Conservation (phyloP, 2,329 filamentous ascomycete genomes). For the Neocatenulostroma microsporum region DNA sequence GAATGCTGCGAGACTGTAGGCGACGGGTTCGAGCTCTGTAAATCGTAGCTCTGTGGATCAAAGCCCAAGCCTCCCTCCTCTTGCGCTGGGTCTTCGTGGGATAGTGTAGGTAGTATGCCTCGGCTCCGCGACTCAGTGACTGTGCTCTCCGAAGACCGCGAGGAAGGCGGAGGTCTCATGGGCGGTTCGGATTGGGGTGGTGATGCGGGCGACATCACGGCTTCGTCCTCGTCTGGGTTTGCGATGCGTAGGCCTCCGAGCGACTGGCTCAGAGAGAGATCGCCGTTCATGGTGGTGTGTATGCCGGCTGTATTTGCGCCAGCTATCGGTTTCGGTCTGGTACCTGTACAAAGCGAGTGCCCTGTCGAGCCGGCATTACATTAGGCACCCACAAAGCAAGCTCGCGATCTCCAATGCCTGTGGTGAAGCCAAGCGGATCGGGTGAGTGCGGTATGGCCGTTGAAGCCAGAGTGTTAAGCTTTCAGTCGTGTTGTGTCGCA, state of each 20-base stretch:
- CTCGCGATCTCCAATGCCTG: background rate
- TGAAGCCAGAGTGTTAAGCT: background rate
- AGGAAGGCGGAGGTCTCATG: constrained; percentile 21
- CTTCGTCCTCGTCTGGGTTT: constrained; percentile 67
- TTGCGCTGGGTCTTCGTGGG: constrained; percentile 29
- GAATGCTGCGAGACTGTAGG: constrained; percentile 18
- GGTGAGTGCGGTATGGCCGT: background rate
- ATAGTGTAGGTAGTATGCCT: constrained; percentile 29
- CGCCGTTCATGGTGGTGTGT: constrained; percentile 66
- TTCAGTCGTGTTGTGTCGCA: background rate
- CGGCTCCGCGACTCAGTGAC: constrained; percentile 31
- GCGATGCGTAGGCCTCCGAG: constrained; percentile 93
- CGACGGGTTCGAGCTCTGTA: constrained; percentile 14
- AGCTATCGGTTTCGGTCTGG: constrained; percentile 5
- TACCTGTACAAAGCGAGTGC: constrained; percentile 13
- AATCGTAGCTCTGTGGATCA: constrained; percentile 33
- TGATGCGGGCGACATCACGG: constrained; percentile 16
- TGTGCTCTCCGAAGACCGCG: constrained; percentile 31
- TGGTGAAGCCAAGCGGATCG: background rate
- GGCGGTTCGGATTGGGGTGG: constrained; percentile 9
- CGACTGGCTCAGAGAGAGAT: constrained; percentile 84
- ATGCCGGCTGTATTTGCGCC: background rate
- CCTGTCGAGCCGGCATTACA: constrained; percentile 7
- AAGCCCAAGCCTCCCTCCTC: constrained; percentile 34
- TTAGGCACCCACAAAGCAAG: background rate